These are phyloP conservation scores for Eurotiales sp. DNA, from an alignment of 2,329 filamentous ascomycete genomes.

Conservation along the genomic window DNA sequence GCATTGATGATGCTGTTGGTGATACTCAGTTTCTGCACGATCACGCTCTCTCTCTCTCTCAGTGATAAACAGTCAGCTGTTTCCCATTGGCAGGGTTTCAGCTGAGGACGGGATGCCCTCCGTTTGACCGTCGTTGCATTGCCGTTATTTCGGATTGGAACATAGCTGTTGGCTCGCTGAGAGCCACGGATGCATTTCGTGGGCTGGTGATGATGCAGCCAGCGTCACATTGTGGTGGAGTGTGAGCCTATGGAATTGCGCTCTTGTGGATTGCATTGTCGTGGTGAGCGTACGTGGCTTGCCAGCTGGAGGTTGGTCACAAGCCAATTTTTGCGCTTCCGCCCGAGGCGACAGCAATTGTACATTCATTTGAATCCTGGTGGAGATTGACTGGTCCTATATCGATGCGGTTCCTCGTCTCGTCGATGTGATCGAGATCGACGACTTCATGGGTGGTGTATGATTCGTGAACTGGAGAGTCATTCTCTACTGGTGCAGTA, in stretches of 20 bases:
- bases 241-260: neutral
- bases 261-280: neutral
- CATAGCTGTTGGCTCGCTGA: neutral
- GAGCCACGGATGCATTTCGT: neutral
- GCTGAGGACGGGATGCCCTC: neutral
- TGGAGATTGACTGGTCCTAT: neutral
- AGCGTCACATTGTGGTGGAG: neutral
- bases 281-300: neutral
- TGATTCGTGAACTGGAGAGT: slow-evolving; percentile 1
- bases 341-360: neutral
- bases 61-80: too few species aligned
- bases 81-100: neutral
- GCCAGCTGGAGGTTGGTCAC: neutral
- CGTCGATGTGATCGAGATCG: neutral
- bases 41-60: too few species aligned
- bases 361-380: neutral
- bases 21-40: too few species aligned
- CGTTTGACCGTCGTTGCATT: neutral
- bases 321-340: neutral
- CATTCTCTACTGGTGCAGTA: too few species aligned
- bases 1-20: too few species aligned
- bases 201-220: neutral
- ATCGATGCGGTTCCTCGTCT: neutral
- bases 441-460: neutral
- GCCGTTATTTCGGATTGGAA: neutral